A percentile compares a stretch with the other conserved stretches of the same genome.
phyloP scores from a whole-genome alignment of 768 basidiomycete species.

The Melanogaster broomeanus region DNA sequence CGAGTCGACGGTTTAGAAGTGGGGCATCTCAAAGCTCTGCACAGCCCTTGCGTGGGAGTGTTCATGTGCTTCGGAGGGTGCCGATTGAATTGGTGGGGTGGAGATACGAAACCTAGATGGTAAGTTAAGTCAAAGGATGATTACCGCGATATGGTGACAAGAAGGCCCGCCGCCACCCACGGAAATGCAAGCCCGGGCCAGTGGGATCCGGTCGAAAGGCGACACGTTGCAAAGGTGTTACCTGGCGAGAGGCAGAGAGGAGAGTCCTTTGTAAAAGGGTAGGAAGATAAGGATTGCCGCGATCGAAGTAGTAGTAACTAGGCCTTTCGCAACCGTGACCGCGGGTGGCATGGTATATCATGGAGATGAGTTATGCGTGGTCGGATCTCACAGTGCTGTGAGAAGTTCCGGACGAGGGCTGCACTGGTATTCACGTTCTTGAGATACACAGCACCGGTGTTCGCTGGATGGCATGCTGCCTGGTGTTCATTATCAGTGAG shows the following conservation, averaged over 20 bases:
- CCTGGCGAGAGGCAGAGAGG: not conserved
- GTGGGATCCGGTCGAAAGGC: conserved; percentile 4
- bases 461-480: too few species aligned
- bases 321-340: not conserved
- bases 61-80: conserved; percentile 11
- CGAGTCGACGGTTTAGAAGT: not conserved
- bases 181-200: conserved; percentile 7
- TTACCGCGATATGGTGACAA: conserved; percentile 16
- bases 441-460: too few species aligned
- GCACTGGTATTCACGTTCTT: too few species aligned
- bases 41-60: conserved; percentile 33
- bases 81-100: conserved; percentile 34
- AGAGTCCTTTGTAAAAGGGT: too few species aligned
- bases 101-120: conserved; percentile 23
- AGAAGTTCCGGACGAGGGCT: conserved; percentile 12
- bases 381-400: conserved; percentile 16
- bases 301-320: not conserved
- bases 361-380: not conserved
- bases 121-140: conserved; percentile 5
- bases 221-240: not conserved
- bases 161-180: conserved; percentile 16
- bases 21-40: too few species aligned
- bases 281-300: not conserved
- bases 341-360: not conserved
- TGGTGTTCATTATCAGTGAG: not conserved